Base-by-base conservation (phyloP, 208 protist species). In the Trypanosoma mega region DNA sequence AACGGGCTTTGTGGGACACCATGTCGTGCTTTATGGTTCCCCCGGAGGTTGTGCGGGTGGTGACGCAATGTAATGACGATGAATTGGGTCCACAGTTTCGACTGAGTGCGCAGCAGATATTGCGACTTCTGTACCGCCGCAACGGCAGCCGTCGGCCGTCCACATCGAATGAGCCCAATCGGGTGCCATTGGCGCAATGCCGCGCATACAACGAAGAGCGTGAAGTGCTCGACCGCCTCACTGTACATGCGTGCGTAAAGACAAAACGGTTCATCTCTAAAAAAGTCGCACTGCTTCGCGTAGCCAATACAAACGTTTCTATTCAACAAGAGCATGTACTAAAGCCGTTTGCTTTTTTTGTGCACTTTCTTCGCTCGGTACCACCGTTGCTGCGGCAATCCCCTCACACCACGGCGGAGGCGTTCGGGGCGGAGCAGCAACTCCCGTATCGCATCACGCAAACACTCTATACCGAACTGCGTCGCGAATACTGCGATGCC, bases 321-420 rank as follows among this genome's bases (percentile, higher is more conserved):
- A 90, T 94, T 29, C 88, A 90, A 56, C 88, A 94, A 43, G 84
- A 90, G 29, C 79, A 94, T 56, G 72, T 68, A 1, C 59, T 94
- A 20, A 83, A 82, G 67, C 76, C 74, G 33, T 55, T 73, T 39
- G 52, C 82, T 1, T 82, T 87, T 45, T 94, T 78, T 61, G 80
- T 91, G 27, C 78, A 89, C 51, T 92, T 94, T 41, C 69, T 94
- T 23, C 74, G 76, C 3, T 68, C 69, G 0, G 80, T 74, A 4
- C 70, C 72, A 18, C 56, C 73, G 8, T 65, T 92, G 31, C 68
- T 92, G 56, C 70, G 70, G n/a, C 81, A 80, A 54, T 45, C 45
- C 24, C 18, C 54, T 39, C 24, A 9, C 20, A 37, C 16, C 30
- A 36, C 27, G 8, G 18, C 45, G 14, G 30, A 14, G 2, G 47